Conservation (phyloP, 139 green algal genomes). For the Micractinium sp. region DNA sequence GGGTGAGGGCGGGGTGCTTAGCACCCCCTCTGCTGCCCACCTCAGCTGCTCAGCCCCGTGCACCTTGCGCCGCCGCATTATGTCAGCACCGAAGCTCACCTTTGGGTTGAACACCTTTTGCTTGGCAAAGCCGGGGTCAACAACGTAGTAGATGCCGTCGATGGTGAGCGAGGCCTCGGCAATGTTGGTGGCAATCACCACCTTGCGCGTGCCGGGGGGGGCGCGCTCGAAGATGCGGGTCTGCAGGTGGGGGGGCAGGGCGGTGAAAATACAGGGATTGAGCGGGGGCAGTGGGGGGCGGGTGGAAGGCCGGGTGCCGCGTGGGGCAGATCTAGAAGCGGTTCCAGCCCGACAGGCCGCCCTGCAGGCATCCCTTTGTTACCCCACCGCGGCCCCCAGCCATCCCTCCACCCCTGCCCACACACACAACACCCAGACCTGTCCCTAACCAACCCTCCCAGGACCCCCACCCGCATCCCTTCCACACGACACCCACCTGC, state of each 20-base stretch:
- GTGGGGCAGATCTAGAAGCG: too few species aligned
- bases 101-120: constrained; percentile 83
- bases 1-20: too few species aligned
- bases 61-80: background rate
- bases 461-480: too few species aligned
- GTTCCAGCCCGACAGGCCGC: too few species aligned
- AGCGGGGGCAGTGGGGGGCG: too few species aligned
- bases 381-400: too few species aligned
- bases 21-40: constrained; percentile 66
- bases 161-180: constrained; percentile 98
- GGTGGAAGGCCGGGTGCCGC: too few species aligned
- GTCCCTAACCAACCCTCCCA: too few species aligned
- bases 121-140: constrained; percentile 85
- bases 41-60: background rate
- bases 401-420: background rate
- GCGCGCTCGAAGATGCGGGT: constrained; percentile 96
- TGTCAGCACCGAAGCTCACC: too few species aligned
- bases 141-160: constrained; percentile 98
- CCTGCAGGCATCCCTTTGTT: too few species aligned
- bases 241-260: constrained; percentile 60
- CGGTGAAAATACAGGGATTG: background rate
- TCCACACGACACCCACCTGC: constrained; percentile 46
- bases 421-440: background rate
- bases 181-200: constrained; percentile 99
- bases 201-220: constrained; percentile 91